Percentiles rank a stretch among this genome's conserved stretches.
These are phyloP conservation scores for Tetraselmis chui DNA, from an alignment of 139 green algal species.

Conservation along the genomic window DNA sequence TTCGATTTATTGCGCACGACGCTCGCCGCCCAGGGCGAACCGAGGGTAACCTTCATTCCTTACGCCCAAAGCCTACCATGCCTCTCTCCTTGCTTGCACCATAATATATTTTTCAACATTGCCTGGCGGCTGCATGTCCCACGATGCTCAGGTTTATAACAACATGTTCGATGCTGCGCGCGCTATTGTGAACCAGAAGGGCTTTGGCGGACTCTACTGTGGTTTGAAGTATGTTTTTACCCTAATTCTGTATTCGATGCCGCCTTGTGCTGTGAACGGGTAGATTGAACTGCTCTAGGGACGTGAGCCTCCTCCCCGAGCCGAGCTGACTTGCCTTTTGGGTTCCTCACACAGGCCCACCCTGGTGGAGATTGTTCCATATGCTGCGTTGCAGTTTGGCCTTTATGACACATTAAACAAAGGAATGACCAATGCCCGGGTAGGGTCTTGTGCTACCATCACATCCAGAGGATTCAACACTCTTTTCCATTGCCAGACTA, in stretches of 20 bases:
- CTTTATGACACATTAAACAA: slow-evolving; percentile 84
- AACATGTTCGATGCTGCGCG: slow-evolving; percentile 59
- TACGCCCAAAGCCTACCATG: no score
- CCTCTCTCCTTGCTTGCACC: no score
- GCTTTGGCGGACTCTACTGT: slow-evolving; percentile 26
- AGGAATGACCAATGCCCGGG: neutral
- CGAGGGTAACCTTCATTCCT: slow-evolving; percentile 50
- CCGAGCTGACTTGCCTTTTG: neutral
- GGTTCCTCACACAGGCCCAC: slow-evolving; percentile 39
- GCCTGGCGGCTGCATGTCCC: neutral
- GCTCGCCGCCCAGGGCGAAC: slow-evolving; percentile 90
- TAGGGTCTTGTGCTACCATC: no score
- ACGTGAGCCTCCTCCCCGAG: neutral
- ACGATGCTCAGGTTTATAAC: slow-evolving; percentile 56
- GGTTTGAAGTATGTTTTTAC: neutral
- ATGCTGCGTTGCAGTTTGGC: slow-evolving; percentile 94
- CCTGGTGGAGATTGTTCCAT: slow-evolving; percentile 95
- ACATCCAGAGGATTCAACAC: no score
- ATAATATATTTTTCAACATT: no score
- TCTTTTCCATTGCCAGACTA: no score
- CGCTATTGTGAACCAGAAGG: slow-evolving; percentile 22
- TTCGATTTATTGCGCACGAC: slow-evolving; percentile 97
- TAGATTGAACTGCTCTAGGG: no score
- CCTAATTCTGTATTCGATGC: no score
- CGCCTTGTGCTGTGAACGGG: no score